Conservation (phyloP, 148 eudicot species). For the Vaccinium macrocarpon region DNA sequence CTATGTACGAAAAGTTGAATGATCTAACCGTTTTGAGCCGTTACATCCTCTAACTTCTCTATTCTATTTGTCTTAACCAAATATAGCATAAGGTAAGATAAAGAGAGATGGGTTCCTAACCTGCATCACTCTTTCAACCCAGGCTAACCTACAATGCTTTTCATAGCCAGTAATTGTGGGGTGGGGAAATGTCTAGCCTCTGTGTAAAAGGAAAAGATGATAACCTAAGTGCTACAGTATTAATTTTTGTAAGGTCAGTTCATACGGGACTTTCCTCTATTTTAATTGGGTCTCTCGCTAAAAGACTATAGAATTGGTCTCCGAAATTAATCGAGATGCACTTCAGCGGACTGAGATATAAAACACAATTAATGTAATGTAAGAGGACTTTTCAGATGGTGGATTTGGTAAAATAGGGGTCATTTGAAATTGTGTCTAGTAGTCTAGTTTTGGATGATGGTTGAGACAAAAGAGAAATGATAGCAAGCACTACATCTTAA, state of each 20-base stretch:
- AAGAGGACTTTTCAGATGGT: not conserved
- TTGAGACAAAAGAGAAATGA: not conserved
- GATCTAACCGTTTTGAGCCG: no score
- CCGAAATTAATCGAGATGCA: no score
- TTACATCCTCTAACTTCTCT: not conserved
- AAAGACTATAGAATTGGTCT: not conserved
- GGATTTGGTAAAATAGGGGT: not conserved
- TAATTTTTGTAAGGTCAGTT: not conserved
- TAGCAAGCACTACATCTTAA: not conserved
- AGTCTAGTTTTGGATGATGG: slow-evolving; percentile 9
- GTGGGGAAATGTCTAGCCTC: slow-evolving; percentile 35
- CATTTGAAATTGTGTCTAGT: not conserved
- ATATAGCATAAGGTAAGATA: not conserved
- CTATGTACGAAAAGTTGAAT: no score
- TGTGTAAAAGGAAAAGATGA: slow-evolving; percentile 53
- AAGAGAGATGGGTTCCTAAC: slow-evolving; percentile 15
- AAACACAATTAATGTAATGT: not conserved
- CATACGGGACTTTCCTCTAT: no score
- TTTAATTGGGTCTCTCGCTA: not conserved
- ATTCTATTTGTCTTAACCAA: not conserved
- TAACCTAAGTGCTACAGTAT: slow-evolving; percentile 28
- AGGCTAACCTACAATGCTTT: slow-evolving; percentile 42
- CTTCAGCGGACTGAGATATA: not conserved
- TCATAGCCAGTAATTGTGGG: slow-evolving; percentile 54
- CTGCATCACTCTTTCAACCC: slow-evolving; percentile 62